Percentiles rank a stretch among this genome's conserved stretches.
phyloP scores from a whole-genome alignment of 2,329 filamentous ascomycete genomes.

The Ascochyta pisi region DNA sequence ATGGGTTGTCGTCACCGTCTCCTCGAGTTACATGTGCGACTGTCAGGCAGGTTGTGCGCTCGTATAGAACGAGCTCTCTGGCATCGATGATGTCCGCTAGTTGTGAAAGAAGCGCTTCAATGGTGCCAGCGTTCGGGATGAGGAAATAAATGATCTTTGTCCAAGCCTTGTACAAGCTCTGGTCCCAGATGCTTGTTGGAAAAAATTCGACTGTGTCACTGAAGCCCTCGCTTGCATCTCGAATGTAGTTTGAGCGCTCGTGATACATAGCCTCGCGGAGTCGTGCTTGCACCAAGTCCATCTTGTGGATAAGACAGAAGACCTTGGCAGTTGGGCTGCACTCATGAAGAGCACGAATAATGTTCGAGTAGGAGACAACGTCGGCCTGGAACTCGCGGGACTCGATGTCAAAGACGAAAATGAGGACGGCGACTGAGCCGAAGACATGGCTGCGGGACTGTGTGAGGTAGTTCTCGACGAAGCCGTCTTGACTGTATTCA shows the following conservation, averaged over 20 bases:
- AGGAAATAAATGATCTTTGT: slow-evolving; percentile 97
- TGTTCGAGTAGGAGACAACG: slow-evolving; percentile 87
- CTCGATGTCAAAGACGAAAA: slow-evolving; percentile 99
- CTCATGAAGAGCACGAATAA: slow-evolving; percentile 86
- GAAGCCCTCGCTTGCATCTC: slow-evolving; percentile 74
- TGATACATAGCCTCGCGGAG: slow-evolving; percentile 84
- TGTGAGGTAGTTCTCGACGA: slow-evolving; percentile 97
- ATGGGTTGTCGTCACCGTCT: slow-evolving; percentile 80
- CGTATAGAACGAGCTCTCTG: slow-evolving; percentile 92
- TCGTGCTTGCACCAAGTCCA: slow-evolving; percentile 88
- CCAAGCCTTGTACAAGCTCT: slow-evolving; percentile 98
- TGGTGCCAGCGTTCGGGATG: slow-evolving; percentile 89
- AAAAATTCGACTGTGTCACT: slow-evolving; percentile 77
- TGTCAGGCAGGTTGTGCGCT: slow-evolving; percentile 93
- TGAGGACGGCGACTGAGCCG: slow-evolving; percentile 92
- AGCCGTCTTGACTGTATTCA: slow-evolving; percentile 81
- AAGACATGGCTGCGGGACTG: slow-evolving; percentile 97
- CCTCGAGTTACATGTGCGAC: slow-evolving; percentile 89
- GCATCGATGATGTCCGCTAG: slow-evolving; percentile 88
- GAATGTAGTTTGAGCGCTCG: slow-evolving; percentile 78
- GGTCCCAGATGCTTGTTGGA: slow-evolving; percentile 97
- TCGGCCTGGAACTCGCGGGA: slow-evolving; percentile 93
- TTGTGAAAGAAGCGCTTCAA: slow-evolving; percentile 83
- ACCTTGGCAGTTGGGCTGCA: slow-evolving; percentile 82
- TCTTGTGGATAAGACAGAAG: slow-evolving; percentile 97